phyloP scores from a whole-genome alignment of 306 rosid species.

The Carpinus viminea region DNA sequence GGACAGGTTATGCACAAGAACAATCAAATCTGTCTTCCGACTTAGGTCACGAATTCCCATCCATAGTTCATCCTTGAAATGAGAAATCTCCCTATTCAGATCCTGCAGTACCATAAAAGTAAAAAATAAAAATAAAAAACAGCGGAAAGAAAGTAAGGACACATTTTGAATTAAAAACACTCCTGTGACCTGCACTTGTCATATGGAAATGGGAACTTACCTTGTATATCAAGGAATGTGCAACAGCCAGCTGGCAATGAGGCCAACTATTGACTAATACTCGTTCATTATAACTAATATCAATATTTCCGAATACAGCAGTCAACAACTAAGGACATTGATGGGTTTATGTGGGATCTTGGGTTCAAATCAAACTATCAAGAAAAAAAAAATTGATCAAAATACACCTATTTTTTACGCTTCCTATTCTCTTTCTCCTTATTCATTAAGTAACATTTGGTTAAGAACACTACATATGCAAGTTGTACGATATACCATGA shows the following conservation, averaged over 20 bases:
- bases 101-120: constrained; percentile 46
- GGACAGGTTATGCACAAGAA: constrained; percentile 91
- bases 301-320: too few species aligned
- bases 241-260: not conserved
- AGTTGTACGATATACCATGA: not conserved
- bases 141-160: not conserved
- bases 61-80: constrained; percentile 84
- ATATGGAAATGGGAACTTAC: not conserved
- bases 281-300: not conserved
- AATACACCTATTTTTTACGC: too few species aligned
- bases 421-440: not conserved
- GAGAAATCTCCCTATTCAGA: constrained; percentile 62
- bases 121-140: not conserved
- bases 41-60: constrained; percentile 80
- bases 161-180: not conserved
- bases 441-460: not conserved
- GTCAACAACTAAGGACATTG: not conserved
- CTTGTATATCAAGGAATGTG: not conserved
- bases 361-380: not conserved
- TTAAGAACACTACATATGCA: not conserved
- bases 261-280: not conserved
- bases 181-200: not conserved
- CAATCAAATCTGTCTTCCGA: constrained; percentile 81
- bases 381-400: not conserved
- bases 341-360: too few species aligned